Evolutionary conservation across 805 yeast genomes (phyloP), one percentile per base, ranked within the genome.

Genomic region (Tetrapisispora namnaoensis): DNA sequence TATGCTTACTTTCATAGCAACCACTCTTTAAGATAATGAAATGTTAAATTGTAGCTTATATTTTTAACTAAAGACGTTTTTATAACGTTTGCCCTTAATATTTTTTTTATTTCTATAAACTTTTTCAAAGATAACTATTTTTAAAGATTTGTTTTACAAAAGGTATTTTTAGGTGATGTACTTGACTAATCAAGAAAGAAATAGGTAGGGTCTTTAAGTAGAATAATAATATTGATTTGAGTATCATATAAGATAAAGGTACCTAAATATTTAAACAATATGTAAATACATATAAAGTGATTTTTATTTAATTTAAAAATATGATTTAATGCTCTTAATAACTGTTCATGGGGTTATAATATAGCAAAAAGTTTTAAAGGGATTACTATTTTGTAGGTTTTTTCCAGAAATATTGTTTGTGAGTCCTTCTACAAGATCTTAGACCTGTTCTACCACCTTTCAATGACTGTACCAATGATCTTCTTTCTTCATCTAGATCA

Each of bases 381-480:
- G 5, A 22, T 28, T n/a, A 5, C 37, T 47, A 37, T 47, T 61
- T 62, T 8, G 62, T 63, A 20, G 77, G 77, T 52, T 69, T 73
- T 53, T 72, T 73, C 76, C 76, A 73, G 59, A 68, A 73, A 55
- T 73, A 73, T 55, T 73, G 99, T 69, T 93, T 93, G 69, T 90
- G 99, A 1, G 86, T 86, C 68, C 84, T 88, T 70, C 99, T 79
- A 68, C 98, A 93, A 41, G 85, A 79, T 65, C 99, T 78, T 56
- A 91, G 72, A 0, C 91, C 87, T 4, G 84, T 78, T 58, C 79
- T 76, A 1, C 77, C 76, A 11, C 97, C 97, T 62, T 87, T 85
- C 47, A 88, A 70, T 42, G 85, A 82, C 45, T 79, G 76, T 6
- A 90, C 95, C 54, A 89, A 68, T 44, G 67, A 66, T 38, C 79